A percentile compares a stretch with the other conserved stretches of the same genome.
These are phyloP conservation scores for Fraxinus floribunda DNA, from an alignment of 305 asterid species.

Conservation along the genomic window DNA sequence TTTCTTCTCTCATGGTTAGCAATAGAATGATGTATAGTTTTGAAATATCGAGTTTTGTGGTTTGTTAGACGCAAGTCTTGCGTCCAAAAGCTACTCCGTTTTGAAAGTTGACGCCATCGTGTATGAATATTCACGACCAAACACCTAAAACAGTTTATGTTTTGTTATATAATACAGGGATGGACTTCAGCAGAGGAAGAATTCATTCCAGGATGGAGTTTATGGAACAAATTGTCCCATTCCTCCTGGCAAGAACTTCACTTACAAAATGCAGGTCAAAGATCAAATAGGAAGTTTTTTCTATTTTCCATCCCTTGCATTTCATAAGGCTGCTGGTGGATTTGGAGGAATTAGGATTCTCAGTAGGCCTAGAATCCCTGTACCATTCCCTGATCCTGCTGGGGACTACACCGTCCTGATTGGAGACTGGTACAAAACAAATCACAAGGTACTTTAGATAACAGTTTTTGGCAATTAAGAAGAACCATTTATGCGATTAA, in stretches of 20 bases:
- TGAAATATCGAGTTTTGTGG: background rate
- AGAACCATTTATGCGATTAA: background rate
- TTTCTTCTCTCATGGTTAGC: conserved; percentile 70
- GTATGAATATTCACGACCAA: background rate
- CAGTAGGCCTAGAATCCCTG: conserved; percentile 66
- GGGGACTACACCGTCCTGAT: conserved; percentile 59
- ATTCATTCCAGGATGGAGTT: conserved; percentile 71
- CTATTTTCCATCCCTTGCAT: conserved; percentile 63
- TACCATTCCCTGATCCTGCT: conserved; percentile 60
- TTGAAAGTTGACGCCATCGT: background rate
- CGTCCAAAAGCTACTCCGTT: background rate
- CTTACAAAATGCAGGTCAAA: conserved; percentile 62
- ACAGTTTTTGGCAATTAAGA: background rate
- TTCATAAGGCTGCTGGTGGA: conserved; percentile 79
- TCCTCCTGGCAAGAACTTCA: conserved; percentile 73
- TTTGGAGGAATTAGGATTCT: conserved; percentile 64
- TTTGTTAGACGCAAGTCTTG: background rate
- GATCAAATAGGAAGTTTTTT: conserved; percentile 80
- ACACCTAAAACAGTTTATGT: background rate
- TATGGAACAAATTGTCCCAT: conserved; percentile 75
- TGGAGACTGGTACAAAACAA: conserved; percentile 66
- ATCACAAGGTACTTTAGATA: conserved; percentile 47
- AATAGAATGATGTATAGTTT: no score
- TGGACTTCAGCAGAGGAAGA: conserved; percentile 67
- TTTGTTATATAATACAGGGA: conserved; percentile 37